Evolutionary conservation across 2,329 filamentous ascomycete genomes (phyloP).

Genomic region (Magnaporthales sp.): DNA sequence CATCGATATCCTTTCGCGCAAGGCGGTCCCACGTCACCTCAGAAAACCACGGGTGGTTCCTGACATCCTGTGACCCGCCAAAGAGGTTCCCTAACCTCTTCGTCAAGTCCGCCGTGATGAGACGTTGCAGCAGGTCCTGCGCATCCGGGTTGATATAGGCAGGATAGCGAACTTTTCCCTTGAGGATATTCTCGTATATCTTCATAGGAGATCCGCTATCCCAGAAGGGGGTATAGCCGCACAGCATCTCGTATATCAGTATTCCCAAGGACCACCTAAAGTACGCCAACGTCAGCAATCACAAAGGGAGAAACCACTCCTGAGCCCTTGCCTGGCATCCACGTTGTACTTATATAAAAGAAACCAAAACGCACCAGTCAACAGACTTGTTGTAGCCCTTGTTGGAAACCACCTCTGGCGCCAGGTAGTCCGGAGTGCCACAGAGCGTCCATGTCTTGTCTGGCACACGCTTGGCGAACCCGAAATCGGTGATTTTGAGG

Average conservation of each 20-base stretch:
- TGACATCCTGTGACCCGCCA: constrained; percentile 83
- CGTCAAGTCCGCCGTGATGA: constrained; percentile 91
- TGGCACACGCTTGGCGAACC: constrained; percentile 94
- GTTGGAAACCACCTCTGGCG: constrained; percentile 95
- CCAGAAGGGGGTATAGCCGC: constrained; percentile 98
- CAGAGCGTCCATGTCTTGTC: constrained; percentile 99
- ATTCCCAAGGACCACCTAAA: constrained; percentile 95
- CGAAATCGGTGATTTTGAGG: constrained; percentile 96
- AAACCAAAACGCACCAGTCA: constrained; percentile 61
- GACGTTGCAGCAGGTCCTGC: constrained; percentile 80
- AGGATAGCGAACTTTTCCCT: constrained; percentile 92
- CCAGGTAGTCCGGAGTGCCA: constrained; percentile 94
- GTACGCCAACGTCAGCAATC: constrained; percentile 5
- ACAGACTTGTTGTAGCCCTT: constrained; percentile 99
- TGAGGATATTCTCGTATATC: constrained; percentile 98
- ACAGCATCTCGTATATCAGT: constrained; percentile 98
- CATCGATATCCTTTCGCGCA: constrained; percentile 93
- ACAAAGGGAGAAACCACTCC: background rate
- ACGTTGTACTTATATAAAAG: constrained; percentile 6
- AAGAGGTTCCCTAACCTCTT: constrained; percentile 93
- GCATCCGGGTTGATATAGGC: constrained; percentile 92
- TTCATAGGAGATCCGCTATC: constrained; percentile 96
- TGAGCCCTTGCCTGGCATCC: background rate
- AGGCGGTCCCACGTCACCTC: constrained; percentile 97
- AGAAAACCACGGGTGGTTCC: constrained; percentile 91